A percentile compares a stretch with the other conserved stretches of the same genome.
phyloP scores from a whole-genome alignment of 2,329 filamentous ascomycete genomes.

The Aspergillus brasiliensis region DNA sequence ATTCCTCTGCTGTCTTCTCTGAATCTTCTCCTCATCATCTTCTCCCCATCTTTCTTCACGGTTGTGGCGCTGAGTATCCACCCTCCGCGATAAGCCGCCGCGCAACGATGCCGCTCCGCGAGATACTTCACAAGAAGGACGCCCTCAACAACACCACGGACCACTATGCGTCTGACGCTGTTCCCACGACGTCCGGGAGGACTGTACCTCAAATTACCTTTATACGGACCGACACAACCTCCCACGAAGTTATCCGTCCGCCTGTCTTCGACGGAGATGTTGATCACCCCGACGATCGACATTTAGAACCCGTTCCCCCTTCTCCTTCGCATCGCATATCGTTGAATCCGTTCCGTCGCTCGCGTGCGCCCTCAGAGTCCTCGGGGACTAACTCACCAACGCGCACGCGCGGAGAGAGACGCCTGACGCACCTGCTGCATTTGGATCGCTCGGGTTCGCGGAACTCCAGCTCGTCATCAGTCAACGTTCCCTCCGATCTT shows the following conservation, averaged over 20 bases:
- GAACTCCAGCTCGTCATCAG: slow-evolving; percentile 47
- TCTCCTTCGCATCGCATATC: slow-evolving; percentile 38
- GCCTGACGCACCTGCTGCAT: slow-evolving; percentile 39
- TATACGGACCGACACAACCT: slow-evolving; percentile 78
- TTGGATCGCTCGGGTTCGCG: slow-evolving; percentile 29
- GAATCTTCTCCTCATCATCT: not conserved
- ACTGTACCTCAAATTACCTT: slow-evolving; percentile 74
- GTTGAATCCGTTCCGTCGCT: slow-evolving; percentile 36
- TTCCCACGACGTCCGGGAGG: slow-evolving; percentile 30
- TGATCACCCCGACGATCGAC: slow-evolving; percentile 13
- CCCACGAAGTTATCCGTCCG: slow-evolving; percentile 76
- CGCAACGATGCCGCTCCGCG: slow-evolving; percentile 58
- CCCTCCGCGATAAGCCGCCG: slow-evolving; percentile 11
- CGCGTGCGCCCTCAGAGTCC: slow-evolving; percentile 29
- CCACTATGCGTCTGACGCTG: slow-evolving; percentile 48
- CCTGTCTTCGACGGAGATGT: slow-evolving; percentile 57
- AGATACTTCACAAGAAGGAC: slow-evolving; percentile 66
- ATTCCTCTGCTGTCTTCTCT: not conserved
- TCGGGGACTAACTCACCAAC: slow-evolving; percentile 26
- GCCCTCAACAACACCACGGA: slow-evolving; percentile 43
- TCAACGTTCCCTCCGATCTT: slow-evolving; percentile 76
- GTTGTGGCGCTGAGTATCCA: slow-evolving; percentile 9
- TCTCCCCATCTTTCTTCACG: not conserved
- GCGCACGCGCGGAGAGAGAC: slow-evolving; percentile 32
- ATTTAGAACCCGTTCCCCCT: slow-evolving; percentile 23